Percentiles rank a stretch among this genome's conserved stretches.
Evolutionary conservation across 352 stramenopile genomes (phyloP).

Genomic region (Phytophthora brassicae): DNA sequence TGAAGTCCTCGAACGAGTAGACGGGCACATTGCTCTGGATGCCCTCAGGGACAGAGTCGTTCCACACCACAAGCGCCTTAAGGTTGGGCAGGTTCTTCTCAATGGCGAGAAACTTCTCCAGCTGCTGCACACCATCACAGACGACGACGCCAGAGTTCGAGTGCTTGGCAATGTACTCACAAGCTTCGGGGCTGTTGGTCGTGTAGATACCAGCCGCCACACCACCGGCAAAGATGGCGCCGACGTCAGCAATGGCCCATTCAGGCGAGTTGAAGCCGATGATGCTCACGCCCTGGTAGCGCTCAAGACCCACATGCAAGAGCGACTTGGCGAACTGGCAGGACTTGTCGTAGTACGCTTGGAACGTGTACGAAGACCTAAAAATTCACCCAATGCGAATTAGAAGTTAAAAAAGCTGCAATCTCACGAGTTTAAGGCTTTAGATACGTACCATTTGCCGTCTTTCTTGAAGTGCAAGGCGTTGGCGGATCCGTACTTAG

Average conservation of each 20-base stretch:
- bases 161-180: slow-evolving; percentile 94
- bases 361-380: slow-evolving; percentile 67
- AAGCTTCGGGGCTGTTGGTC: slow-evolving; percentile 91
- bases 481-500: slow-evolving; percentile 52
- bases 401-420: slow-evolving; percentile 5
- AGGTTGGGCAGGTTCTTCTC: slow-evolving; percentile 86
- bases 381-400: not conserved
- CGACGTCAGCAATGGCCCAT: slow-evolving; percentile 93
- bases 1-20: slow-evolving; percentile 82
- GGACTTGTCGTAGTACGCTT: slow-evolving; percentile 81
- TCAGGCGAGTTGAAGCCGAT: slow-evolving; percentile 92
- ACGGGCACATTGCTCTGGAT: slow-evolving; percentile 69
- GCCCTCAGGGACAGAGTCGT: slow-evolving; percentile 69
- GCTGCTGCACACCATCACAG: slow-evolving; percentile 90
- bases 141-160: slow-evolving; percentile 92
- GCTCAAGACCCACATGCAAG: slow-evolving; percentile 66
- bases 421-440: not conserved
- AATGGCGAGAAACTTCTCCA: slow-evolving; percentile 93
- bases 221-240: slow-evolving; percentile 91
- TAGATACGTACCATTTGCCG: slow-evolving; percentile 60
- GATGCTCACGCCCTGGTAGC: slow-evolving; percentile 84
- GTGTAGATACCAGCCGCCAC: slow-evolving; percentile 96
- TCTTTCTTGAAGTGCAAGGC: slow-evolving; percentile 72
- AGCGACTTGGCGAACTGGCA: slow-evolving; percentile 80
- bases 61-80: slow-evolving; percentile 95